Evolutionary conservation across 805 yeast genomes (phyloP).

Genomic region (Saccharomycopsis microspora): DNA sequence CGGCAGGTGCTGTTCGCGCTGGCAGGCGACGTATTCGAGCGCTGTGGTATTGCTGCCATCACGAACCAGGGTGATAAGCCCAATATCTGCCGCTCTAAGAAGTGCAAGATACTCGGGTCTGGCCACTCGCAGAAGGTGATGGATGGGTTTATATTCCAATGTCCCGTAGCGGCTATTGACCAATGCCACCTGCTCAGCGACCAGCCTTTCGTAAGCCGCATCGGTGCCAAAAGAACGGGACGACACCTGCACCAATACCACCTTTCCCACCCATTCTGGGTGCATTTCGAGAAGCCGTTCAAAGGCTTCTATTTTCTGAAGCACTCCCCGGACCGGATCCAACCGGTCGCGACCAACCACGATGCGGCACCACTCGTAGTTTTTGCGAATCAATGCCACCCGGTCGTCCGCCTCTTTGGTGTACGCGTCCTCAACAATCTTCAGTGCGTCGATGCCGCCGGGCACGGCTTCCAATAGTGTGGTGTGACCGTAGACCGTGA

Average conservation of each 20-base stretch:
- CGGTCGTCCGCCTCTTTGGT: constrained; percentile 42
- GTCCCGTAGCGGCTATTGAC: constrained; percentile 82
- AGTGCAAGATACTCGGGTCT: constrained; percentile 85
- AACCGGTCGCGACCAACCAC: constrained; percentile 91
- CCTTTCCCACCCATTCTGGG: constrained; percentile 85
- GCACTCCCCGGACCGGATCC: constrained; percentile 86
- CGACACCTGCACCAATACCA: constrained; percentile 85
- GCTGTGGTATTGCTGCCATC: constrained; percentile 97
- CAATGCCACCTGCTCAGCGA: constrained; percentile 66
- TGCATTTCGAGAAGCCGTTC: constrained; percentile 80
- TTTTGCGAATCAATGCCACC: constrained; percentile 48
- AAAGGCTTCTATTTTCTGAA: constrained; percentile 86
- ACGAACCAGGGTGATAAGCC: constrained; percentile 79
- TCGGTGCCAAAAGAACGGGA: constrained; percentile 39
- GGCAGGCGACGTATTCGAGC: constrained; percentile 82
- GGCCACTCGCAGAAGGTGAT: constrained; percentile 82
- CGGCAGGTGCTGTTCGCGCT: constrained; percentile 58
- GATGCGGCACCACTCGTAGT: constrained; percentile 57
- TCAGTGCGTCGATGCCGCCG: constrained; percentile 75
- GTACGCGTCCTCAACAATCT: constrained; percentile 50
- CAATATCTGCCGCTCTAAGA: constrained; percentile 80
- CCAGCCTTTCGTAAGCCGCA: constrained; percentile 53
- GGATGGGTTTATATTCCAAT: constrained; percentile 76
- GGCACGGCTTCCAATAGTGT: constrained; percentile 71
- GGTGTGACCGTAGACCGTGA: constrained; percentile 66